Conservation (phyloP, 495 filamentous ascomycete species). For the Penicillium maclennaniae region DNA sequence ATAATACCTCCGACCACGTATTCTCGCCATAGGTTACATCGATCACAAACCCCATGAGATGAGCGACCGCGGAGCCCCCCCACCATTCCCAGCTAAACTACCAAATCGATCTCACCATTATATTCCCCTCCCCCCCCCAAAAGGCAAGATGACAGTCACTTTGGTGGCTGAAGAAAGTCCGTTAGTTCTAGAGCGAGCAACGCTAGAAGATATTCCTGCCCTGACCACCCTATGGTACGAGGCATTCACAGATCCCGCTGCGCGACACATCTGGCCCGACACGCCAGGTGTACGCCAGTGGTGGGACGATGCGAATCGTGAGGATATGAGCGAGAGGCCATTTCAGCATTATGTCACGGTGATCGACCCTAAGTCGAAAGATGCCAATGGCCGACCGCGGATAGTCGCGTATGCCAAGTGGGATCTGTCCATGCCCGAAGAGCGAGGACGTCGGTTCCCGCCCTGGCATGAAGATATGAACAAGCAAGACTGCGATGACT, state of each 20-base stretch:
- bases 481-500: conserved; percentile 11
- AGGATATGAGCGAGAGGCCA: conserved; percentile 21
- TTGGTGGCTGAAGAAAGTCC: not conserved
- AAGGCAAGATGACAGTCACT: conserved; percentile 1
- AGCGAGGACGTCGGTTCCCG: conserved; percentile 25
- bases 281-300: conserved; percentile 26
- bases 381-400: conserved; percentile 15
- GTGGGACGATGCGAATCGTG: conserved; percentile 15
- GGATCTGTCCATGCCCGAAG: conserved; percentile 18
- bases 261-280: conserved; percentile 20
- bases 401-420: conserved; percentile 29
- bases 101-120: not conserved
- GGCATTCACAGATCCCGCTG: conserved; percentile 21
- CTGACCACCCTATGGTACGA: conserved; percentile 24
- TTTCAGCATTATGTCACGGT: conserved; percentile 28
- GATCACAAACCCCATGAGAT: not conserved
- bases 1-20: not conserved
- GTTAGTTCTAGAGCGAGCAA: conserved; percentile 16
- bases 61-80: not conserved
- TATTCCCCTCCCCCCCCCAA: not conserved
- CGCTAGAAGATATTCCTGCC: conserved; percentile 22
- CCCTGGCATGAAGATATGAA: conserved; percentile 25
- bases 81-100: not conserved
- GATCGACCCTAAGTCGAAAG: conserved; percentile 14
- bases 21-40: not conserved